Evolutionary conservation across 2,329 filamentous ascomycete genomes (phyloP).

Genomic region (Cyclaneusma minus): DNA sequence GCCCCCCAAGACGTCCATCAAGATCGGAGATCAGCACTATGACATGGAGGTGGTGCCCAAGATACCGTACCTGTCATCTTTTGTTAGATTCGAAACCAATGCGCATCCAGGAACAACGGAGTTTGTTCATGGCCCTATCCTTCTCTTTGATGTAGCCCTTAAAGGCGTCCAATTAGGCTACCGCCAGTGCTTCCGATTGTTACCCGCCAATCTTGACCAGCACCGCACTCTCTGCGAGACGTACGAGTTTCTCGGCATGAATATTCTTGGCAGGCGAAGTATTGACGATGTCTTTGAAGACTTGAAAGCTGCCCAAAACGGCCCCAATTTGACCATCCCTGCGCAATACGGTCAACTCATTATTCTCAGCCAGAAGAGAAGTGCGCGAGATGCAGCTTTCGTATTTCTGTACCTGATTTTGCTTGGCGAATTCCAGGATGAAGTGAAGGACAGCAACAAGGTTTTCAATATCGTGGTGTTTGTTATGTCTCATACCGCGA

Average conservation of each 20-base stretch:
- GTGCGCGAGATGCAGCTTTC: constrained; percentile 14
- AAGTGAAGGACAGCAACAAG: constrained; percentile 10
- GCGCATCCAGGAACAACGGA: too few species aligned
- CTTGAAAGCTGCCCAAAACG: constrained; percentile 10
- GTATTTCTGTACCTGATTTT: constrained; percentile 13
- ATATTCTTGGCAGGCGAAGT: constrained; percentile 9
- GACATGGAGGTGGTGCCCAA: too few species aligned
- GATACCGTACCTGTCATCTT: too few species aligned
- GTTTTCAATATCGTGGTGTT: constrained; percentile 13
- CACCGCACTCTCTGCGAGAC: constrained; percentile 13
- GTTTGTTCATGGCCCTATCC: constrained; percentile 11
- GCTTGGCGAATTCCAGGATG: constrained; percentile 8
- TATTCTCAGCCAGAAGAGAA: constrained; percentile 4
- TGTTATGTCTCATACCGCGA: constrained; percentile 12
- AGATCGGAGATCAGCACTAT: too few species aligned
- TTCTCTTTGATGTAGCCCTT: constrained; percentile 12
- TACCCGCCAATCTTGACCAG: constrained; percentile 11
- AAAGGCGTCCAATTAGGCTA: constrained; percentile 16
- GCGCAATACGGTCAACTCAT: constrained; percentile 6
- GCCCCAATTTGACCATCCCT: too few species aligned
- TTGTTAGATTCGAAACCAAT: too few species aligned
- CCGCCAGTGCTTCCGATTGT: constrained; percentile 14
- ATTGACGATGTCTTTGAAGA: constrained; percentile 11
- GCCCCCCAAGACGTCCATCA: too few species aligned
- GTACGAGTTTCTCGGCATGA: constrained; percentile 13